Evolutionary conservation across 805 yeast genomes (phyloP), one percentile per base, ranked within the genome.

Genomic region (Metschnikowia amazonensis): DNA sequence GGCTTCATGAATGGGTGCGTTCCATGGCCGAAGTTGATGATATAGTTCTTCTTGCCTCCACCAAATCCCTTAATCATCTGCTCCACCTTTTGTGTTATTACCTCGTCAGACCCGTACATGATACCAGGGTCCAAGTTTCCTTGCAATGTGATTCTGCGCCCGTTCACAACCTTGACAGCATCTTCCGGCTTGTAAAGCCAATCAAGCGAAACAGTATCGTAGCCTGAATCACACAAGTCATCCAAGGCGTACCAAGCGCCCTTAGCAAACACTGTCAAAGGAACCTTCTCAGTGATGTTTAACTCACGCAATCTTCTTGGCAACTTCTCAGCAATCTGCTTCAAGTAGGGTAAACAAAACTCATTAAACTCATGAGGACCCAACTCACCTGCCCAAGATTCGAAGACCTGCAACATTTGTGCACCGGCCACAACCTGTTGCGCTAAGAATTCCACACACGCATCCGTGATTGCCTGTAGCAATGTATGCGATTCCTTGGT

Each of bases 1-100:
- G 98, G 96, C 52, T 88, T 85, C 96, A 94, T 89, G 69, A 87
- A 89, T 18, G 99, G 99, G 64, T 89, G 97, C 18, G 99, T 94
- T 14, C 99, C 99, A 59, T 94, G 99, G 38, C 99, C 99, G 60
- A 94, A 86, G 72, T 94, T 94, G 57, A 92, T 84, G 55, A 94
- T 92, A 69, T 94, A 94, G 59, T 84, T 78, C 60, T 86, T 81
- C 66, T 89, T 89, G 18, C 97, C 97, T 36, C 95, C 95, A n/a
- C 94, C 94, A 62, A 94, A 94, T 5, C 90, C 95, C 48, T 74
- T 64, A 49, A 94, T 84, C 99, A 94, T 94, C 52, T 75, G 76
- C 67, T 86, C 86, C 14, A 87, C 96, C 68, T 89, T 89, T 50
- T 74, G 65, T 17, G 92, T 72, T 56, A 94, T 94, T 28, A 76